Evolutionary conservation across 2,329 filamentous ascomycete genomes (phyloP).

Genomic region (Fusarium sp.): DNA sequence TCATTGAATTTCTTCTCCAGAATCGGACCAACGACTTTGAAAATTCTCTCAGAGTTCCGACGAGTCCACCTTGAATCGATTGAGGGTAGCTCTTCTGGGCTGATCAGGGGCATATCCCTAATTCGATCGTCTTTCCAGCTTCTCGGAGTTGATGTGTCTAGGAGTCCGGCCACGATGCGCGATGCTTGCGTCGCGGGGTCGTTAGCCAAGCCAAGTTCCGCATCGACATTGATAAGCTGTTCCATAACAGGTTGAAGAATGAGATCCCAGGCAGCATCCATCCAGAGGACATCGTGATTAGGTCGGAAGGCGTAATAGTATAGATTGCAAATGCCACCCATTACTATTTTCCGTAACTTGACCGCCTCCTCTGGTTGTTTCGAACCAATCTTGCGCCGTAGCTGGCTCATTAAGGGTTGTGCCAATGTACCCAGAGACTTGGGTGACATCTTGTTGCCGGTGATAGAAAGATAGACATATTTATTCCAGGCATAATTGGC

Average conservation of each 20-base stretch:
- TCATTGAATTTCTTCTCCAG: slow-evolving; percentile 73
- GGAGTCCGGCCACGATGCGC: slow-evolving; percentile 77
- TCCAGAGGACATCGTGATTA: slow-evolving; percentile 70
- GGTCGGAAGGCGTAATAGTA: slow-evolving; percentile 87
- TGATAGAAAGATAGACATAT: slow-evolving; percentile 79
- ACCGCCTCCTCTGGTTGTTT: slow-evolving; percentile 66
- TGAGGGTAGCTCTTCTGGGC: slow-evolving; percentile 81
- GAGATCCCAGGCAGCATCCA: slow-evolving; percentile 83
- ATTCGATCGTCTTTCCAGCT: slow-evolving; percentile 83
- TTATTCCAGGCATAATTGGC: slow-evolving; percentile 90
- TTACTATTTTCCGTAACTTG: slow-evolving; percentile 65
- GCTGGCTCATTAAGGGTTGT: slow-evolving; percentile 76
- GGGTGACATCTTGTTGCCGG: slow-evolving; percentile 68
- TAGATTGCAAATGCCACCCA: slow-evolving; percentile 82
- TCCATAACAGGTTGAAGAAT: slow-evolving; percentile 76
- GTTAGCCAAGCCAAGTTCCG: slow-evolving; percentile 56
- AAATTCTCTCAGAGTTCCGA: slow-evolving; percentile 74
- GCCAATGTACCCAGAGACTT: slow-evolving; percentile 62
- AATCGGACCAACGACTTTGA: slow-evolving; percentile 71
- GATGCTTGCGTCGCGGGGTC: slow-evolving; percentile 72
- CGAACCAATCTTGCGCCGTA: slow-evolving; percentile 72
- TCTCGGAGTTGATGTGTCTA: slow-evolving; percentile 69
- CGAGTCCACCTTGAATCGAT: slow-evolving; percentile 91
- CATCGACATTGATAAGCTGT: slow-evolving; percentile 62
- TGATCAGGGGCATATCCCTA: slow-evolving; percentile 68